A percentile compares a stretch with the other conserved stretches of the same genome.
These are phyloP conservation scores for Chalara sp. DNA, from an alignment of 2,329 filamentous ascomycete genomes.

Conservation along the genomic window DNA sequence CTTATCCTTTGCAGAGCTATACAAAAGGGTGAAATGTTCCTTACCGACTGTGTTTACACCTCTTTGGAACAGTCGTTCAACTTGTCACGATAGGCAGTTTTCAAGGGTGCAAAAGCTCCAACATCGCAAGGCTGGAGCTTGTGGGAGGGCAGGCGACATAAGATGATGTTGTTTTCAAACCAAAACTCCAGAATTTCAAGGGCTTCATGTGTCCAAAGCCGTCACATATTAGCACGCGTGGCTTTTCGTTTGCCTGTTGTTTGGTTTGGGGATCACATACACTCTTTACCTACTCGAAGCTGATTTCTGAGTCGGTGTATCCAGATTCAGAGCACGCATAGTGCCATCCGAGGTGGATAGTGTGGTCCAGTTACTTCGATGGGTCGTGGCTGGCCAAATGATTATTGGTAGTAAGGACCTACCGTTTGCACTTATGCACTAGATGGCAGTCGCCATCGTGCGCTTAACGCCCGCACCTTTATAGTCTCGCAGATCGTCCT, in stretches of 20 bases:
- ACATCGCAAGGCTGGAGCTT: no score
- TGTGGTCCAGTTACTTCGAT: no score
- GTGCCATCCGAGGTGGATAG: no score
- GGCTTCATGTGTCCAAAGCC: not conserved
- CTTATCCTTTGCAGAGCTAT: slow-evolving; percentile 1
- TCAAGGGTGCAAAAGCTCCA: slow-evolving; percentile 18
- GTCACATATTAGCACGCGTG: slow-evolving; percentile 25
- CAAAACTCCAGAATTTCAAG: slow-evolving; percentile 1
- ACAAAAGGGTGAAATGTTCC: no score
- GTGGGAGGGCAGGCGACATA: slow-evolving; percentile 25
- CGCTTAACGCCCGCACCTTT: no score
- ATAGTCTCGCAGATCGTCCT: no score
- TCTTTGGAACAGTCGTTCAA: slow-evolving; percentile 10
- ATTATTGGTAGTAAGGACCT: no score
- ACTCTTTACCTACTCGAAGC: not conserved
- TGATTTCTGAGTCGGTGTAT: not conserved
- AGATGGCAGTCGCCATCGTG: no score
- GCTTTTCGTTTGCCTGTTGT: not conserved
- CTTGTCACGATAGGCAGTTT: slow-evolving; percentile 20
- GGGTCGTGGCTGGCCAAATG: no score
- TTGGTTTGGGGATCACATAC: not conserved
- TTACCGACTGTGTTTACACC: slow-evolving; percentile 1
- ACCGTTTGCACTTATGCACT: no score
- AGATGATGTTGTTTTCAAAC: slow-evolving; percentile 24
- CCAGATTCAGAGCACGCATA: no score